Conservation (phyloP, 768 basidiomycete species). For the Boletus pseudo-olivaceus region DNA sequence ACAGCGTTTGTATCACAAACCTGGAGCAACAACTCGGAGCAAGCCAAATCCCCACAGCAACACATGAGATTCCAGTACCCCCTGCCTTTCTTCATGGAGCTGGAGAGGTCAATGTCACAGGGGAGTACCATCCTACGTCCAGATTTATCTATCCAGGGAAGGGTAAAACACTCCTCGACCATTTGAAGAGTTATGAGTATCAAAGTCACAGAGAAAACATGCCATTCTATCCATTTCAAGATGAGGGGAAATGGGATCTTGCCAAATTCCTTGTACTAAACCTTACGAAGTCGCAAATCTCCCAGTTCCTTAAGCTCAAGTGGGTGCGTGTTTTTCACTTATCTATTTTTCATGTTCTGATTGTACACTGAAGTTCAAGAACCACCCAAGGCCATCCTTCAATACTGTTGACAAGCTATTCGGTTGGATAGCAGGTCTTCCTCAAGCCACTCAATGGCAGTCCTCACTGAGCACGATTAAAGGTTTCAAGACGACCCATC, state of each 20-base stretch:
- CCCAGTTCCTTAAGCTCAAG: no score
- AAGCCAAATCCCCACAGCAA: neutral
- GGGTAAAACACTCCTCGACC: neutral
- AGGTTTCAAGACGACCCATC: no score
- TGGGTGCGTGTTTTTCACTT: no score
- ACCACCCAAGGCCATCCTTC: no score
- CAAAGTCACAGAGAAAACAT: neutral
- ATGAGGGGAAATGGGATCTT: neutral
- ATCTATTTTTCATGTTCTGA: no score
- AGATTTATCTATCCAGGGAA: neutral
- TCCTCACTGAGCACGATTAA: no score
- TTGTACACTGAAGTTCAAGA: no score
- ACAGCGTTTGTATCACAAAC: neutral
- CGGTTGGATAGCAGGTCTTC: no score
- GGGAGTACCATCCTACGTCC: neutral
- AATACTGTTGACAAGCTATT: no score
- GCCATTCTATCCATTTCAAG: neutral
- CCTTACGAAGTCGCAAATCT: no score
- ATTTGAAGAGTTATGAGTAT: neutral
- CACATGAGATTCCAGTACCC: neutral
- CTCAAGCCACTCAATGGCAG: no score
- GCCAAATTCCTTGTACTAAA: neutral
- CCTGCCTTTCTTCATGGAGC: neutral
- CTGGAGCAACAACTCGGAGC: neutral
- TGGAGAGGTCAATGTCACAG: neutral